Conservation (phyloP, 768 basidiomycete genomes). For the Auricularia auricula-judae region DNA sequence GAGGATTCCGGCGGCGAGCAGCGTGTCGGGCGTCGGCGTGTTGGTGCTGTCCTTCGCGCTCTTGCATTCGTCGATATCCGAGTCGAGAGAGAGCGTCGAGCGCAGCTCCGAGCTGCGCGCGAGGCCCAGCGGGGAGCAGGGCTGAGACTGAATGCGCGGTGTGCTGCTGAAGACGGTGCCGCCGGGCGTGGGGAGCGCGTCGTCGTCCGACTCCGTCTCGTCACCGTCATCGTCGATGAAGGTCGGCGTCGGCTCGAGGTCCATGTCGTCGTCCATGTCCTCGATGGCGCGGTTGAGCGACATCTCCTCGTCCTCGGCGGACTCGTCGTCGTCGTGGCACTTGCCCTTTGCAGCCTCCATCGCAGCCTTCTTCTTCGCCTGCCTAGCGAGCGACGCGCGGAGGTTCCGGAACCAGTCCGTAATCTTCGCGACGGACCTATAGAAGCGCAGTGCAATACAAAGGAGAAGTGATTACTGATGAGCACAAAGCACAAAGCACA, state of each 20-base stretch:
- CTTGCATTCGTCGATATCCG: no score
- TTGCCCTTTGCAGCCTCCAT: slow-evolving; percentile 26
- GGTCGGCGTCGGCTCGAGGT: background rate
- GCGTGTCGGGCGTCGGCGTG: no score
- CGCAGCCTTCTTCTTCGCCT: slow-evolving; percentile 31
- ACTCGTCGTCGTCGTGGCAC: slow-evolving; percentile 5
- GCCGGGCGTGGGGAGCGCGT: background rate
- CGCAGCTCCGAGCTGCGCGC: no score
- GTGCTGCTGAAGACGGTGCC: background rate
- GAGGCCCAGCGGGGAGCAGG: background rate
- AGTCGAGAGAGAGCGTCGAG: no score
- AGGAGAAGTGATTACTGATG: background rate
- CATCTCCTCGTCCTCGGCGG: slow-evolving; percentile 11
- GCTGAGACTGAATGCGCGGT: background rate
- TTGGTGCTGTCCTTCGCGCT: no score
- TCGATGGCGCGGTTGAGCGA: slow-evolving; percentile 8
- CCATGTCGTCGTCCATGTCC: slow-evolving; percentile 2
- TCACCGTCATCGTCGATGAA: slow-evolving; percentile 3
- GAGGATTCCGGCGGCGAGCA: no score
- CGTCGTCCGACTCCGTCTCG: slow-evolving; percentile 1
- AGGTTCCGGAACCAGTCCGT: background rate
- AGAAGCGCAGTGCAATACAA: background rate
- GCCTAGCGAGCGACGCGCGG: slow-evolving; percentile 22
- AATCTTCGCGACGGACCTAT: background rate
- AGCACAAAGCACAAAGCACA: background rate